Base-by-base conservation (phyloP, 306 rosid genomes). In the Spatholobus suberectus region DNA sequence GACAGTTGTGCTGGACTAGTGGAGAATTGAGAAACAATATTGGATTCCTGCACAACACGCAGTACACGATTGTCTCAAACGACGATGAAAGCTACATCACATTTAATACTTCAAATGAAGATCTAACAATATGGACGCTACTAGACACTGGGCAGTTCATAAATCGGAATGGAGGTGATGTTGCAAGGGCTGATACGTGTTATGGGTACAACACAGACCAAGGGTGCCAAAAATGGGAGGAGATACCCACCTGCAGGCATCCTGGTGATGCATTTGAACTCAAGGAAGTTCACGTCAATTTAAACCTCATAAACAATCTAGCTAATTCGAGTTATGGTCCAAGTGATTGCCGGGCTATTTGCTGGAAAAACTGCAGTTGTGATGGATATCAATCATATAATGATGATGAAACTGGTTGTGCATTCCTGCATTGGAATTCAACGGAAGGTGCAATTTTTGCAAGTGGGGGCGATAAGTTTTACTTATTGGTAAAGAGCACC, bases 301-400 rank as follows among this genome's bases (percentile, higher is more conserved):
- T 0, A 0, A 7, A 34, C 1, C 8, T 15, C 34, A 1, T 12
- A 26, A 23, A 0, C 1, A 6, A 35, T 51, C 0, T 49, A 21
- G 1, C 2, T 37, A 68, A 79, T 52, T 12, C 8, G 14, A 79
- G 57, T 10, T 35, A 51, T 52, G 63, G 55, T 1, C 5, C 18
- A 13, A 82, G 12, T 69, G 86, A 83, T 57, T 83, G 82, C n/a
- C 37, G 52, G 57, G 76, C 58, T 51, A n/a, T 5, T 24, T 85
- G 85, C 12, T 85, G 83, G 85, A n/a, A n/a, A n/a, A n/a, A n/a
- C n/a, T n/a, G n/a, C n/a, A n/a, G n/a, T n/a, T n/a, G n/a, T n/a
- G n/a, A 65, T 66, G 89, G 86, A 18, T 78, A 24, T 51, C 10
- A 0, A 75, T 0, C 4, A 4, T 10, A 2, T 3, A 1, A 46